These are phyloP conservation scores for Anaeramoeba flamelloides DNA, from an alignment of 78 protist genomes.

Conservation along the genomic window DNA sequence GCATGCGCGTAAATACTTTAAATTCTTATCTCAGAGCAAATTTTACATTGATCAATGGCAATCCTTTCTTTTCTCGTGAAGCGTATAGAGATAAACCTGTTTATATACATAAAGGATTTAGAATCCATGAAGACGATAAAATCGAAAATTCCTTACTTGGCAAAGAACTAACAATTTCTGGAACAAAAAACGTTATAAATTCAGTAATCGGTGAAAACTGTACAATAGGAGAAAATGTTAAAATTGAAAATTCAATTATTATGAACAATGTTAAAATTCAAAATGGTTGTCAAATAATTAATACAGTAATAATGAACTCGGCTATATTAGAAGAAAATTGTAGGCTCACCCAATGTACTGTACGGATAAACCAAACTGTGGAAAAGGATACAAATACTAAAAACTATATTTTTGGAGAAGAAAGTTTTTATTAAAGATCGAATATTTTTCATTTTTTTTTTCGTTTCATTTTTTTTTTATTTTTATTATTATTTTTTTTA, in stretches of 20 bases:
- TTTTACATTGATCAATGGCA: slow-evolving; percentile 21
- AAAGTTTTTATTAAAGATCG: too few relatives aligned
- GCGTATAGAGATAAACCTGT: neutral
- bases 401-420: too few relatives aligned
- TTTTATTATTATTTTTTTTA: too few relatives aligned
- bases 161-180: slow-evolving; percentile 26
- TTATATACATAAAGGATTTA: too few relatives aligned
- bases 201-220: slow-evolving; percentile 38
- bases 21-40: slow-evolving; percentile 15
- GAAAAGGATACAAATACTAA: too few relatives aligned
- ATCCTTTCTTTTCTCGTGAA: slow-evolving; percentile 15
- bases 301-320: too few relatives aligned
- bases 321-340: too few relatives aligned
- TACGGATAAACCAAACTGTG: too few relatives aligned
- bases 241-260: slow-evolving; percentile 38
- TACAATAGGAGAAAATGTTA: slow-evolving; percentile 17
- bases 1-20: slow-evolving; percentile 27
- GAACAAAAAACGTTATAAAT: slow-evolving; percentile 29
- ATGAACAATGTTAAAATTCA: slow-evolving; percentile 45
- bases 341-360: too few relatives aligned
- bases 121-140: too few relatives aligned
- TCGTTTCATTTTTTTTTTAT: too few relatives aligned
- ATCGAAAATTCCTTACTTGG: slow-evolving; percentile 44
- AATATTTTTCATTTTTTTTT: too few relatives aligned
- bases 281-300: slow-evolving; percentile 29